Evolutionary conservation across 2,329 filamentous ascomycete genomes (phyloP), one percentile per base, ranked within the genome.

Genomic region (Beauveria medogensis): DNA sequence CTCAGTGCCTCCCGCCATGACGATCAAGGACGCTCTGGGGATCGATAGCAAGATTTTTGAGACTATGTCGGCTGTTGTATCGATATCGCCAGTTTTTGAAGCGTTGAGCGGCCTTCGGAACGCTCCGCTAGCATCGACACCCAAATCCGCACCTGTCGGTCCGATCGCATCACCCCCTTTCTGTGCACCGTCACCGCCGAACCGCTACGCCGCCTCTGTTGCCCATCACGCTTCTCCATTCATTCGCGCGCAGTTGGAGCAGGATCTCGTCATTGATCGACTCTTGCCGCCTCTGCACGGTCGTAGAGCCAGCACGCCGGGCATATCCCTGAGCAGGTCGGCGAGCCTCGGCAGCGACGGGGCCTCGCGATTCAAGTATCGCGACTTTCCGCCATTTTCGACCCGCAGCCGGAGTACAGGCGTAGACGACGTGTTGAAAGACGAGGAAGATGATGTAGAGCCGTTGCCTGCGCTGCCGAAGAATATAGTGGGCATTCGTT

Each of bases 221-320:
- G 46, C 71, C 50, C 64, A 64, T 5, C 67, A 69, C 0, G 68
- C 71, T 0, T 73, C 72, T 0, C 72, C 73, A 1, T 64, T 75
- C 7, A 65, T 76, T 3, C 72, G 69, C 1, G 69, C 73, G 5
- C 71, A 71, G 37, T 67, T 75, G 10, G 74, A 76, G 6, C 74
- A 75, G 47, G 74, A 75, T 20, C 68, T 75, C 1, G 72, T 72
- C 22, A 68, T 75, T 1, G 73, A 76, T 54, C 69, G 74, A 4
- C 66, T 76, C 3, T 76, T 74, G 0, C 73, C 74, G 0, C 73
- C 72, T 7, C 56, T 71, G 0, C 65, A 71, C 12, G 56, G 55
- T 2, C 70, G 70, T 2, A 63, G 69, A n/a, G 58, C 58, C 9
- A 28, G 28, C 37, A 12, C 28, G 22, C n/a, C 48, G 2, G 50